Percentiles rank a stretch among this genome's conserved stretches.
Evolutionary conservation across 495 filamentous ascomycete species (phyloP).

Genomic region (Tuber microsphaerosporum): DNA sequence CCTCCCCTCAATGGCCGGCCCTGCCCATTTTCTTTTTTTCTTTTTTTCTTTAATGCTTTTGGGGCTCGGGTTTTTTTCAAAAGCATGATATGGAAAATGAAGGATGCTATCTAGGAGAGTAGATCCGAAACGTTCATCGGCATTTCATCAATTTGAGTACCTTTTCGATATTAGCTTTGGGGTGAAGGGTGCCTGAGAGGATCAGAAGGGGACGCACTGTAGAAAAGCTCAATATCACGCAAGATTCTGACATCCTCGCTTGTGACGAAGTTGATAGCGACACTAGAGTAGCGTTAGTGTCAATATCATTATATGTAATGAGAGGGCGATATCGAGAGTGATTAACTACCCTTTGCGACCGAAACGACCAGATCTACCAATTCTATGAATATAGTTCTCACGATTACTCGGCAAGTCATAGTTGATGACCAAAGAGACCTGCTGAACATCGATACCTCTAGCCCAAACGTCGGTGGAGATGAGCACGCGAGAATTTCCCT

Average conservation of each 20-base stretch:
- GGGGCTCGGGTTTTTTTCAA: neutral
- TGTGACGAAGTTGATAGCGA: constrained; percentile 99
- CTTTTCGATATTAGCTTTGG: constrained; percentile 46
- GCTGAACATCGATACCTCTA: constrained; percentile 97
- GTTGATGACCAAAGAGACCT: constrained; percentile 99
- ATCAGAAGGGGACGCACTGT: constrained; percentile 47
- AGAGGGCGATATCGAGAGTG: neutral
- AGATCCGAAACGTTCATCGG: constrained; percentile 86
- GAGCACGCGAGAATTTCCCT: constrained; percentile 91
- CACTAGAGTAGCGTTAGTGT: constrained; percentile 46
- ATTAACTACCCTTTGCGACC: constrained; percentile 64
- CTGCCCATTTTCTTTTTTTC: constrained; percentile 8
- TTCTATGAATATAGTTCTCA: constrained; percentile 99
- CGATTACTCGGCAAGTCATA: constrained; percentile 97
- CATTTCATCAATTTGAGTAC: constrained; percentile 98
- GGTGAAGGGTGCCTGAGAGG: neutral
- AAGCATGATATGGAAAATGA: constrained; percentile 6
- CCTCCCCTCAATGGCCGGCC: constrained; percentile 23
- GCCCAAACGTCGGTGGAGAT: constrained; percentile 97
- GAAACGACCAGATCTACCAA: constrained; percentile 91
- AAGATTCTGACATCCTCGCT: constrained; percentile 95
- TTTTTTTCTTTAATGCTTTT: constrained; percentile 10
- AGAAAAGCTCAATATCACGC: constrained; percentile 84
- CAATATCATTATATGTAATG: neutral
- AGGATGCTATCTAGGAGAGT: constrained; percentile 42